These are phyloP conservation scores for Phytophthora sojae DNA, from an alignment of 352 stramenopile species.

Conservation along the genomic window DNA sequence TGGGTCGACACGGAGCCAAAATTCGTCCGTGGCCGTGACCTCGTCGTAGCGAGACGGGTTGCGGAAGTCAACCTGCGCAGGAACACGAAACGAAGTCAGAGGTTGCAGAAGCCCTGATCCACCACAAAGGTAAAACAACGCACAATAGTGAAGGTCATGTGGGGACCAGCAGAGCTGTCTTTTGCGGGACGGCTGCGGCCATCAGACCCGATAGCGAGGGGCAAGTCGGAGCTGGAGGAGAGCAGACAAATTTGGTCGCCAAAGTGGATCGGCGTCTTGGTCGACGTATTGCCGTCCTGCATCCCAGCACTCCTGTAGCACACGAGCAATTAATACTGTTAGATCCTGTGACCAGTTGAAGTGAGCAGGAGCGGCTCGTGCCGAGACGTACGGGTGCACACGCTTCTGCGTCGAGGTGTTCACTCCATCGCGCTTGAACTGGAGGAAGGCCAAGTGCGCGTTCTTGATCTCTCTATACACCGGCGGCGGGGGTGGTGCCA, in stretches of 20 bases:
- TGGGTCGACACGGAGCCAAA: conserved; percentile 64
- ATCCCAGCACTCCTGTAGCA: conserved; percentile 34
- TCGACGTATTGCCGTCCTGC: conserved; percentile 56
- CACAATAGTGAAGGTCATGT: conserved; percentile 77
- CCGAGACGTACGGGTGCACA: conserved; percentile 29
- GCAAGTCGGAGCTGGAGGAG: conserved; percentile 50
- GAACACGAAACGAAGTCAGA: neutral
- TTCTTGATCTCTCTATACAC: conserved; percentile 55
- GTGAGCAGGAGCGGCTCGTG: neutral
- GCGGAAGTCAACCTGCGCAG: conserved; percentile 56
- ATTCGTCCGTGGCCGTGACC: conserved; percentile 52
- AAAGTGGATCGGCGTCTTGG: conserved; percentile 59
- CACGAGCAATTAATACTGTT: neutral
- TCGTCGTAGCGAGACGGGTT: conserved; percentile 53
- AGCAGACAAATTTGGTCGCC: conserved; percentile 72
- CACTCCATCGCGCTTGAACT: conserved; percentile 47
- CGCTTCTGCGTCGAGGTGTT: conserved; percentile 19
- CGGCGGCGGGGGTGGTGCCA: neutral
- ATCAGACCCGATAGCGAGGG: conserved; percentile 55
- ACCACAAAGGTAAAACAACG: conserved; percentile 7
- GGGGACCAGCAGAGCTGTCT: conserved; percentile 39
- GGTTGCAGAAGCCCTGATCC: neutral
- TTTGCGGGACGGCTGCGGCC: conserved; percentile 38
- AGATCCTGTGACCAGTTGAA: neutral
- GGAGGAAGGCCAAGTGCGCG: conserved; percentile 65